These are phyloP conservation scores for Heritiera littoralis DNA, from an alignment of 345 rosid species.

Conservation along the genomic window DNA sequence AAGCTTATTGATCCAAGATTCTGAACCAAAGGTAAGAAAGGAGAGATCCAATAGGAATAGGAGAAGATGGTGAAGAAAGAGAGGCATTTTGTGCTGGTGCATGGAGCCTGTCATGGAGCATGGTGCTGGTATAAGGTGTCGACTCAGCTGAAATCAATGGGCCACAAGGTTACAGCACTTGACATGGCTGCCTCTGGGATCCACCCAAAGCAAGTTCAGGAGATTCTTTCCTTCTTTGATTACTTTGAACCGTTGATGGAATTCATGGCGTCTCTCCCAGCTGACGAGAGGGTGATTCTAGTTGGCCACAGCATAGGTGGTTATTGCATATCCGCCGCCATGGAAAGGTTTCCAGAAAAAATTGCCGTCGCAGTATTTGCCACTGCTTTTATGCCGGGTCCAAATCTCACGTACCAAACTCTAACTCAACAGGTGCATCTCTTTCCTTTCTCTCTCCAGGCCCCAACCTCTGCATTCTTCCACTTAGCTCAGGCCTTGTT, in stretches of 20 bases:
- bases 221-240: background rate
- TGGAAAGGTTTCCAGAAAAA: slow-evolving; percentile 57
- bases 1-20: background rate
- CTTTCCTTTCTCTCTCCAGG: background rate
- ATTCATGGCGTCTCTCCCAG: slow-evolving; percentile 14
- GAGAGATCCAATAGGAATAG: background rate
- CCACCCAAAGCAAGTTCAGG: slow-evolving; percentile 40
- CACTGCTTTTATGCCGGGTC: slow-evolving; percentile 54
- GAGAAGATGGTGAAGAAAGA: background rate
- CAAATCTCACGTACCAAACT: slow-evolving; percentile 28
- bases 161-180: slow-evolving; percentile 50
- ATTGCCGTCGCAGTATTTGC: slow-evolving; percentile 46
- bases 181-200: slow-evolving; percentile 54
- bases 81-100: slow-evolving; percentile 56
- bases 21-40: background rate
- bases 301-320: slow-evolving; percentile 18
- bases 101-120: slow-evolving; percentile 58
- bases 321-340: slow-evolving; percentile 37
- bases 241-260: slow-evolving; percentile 11
- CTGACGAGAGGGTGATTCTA: slow-evolving; percentile 14
- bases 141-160: slow-evolving; percentile 38
- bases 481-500: background rate
- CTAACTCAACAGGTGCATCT: slow-evolving; percentile 38
- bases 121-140: slow-evolving; percentile 72
- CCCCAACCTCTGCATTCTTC: too few relatives aligned